phyloP scores from a whole-genome alignment of 2,329 filamentous ascomycete genomes.

The Aureobasidium lini region DNA sequence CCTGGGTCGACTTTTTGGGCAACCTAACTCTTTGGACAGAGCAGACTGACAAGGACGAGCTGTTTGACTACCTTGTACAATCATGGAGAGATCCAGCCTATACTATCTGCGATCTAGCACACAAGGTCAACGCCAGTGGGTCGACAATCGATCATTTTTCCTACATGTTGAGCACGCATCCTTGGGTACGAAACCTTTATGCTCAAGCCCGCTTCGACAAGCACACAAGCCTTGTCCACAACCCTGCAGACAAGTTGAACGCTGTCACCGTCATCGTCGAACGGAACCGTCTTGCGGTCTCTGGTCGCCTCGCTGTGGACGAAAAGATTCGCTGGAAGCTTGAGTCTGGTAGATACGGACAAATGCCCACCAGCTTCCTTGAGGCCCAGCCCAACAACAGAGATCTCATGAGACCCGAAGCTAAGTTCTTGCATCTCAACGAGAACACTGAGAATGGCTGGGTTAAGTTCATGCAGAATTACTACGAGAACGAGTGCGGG shows the following conservation, averaged over 20 bases:
- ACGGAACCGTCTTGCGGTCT: background rate
- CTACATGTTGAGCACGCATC: background rate
- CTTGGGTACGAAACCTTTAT: background rate
- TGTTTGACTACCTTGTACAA: background rate
- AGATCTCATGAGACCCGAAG: background rate
- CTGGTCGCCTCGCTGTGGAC: background rate
- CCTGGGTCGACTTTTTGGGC: background rate
- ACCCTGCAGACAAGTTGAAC: background rate
- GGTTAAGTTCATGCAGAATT: background rate
- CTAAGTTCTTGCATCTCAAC: background rate
- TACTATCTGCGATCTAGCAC: background rate
- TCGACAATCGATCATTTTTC: background rate
- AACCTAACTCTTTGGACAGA: background rate
- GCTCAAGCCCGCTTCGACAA: background rate
- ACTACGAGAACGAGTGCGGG: background rate
- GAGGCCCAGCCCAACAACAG: background rate
- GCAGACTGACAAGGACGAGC: background rate
- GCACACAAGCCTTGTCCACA: background rate
- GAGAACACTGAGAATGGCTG: background rate
- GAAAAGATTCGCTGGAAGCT: slow-evolving; percentile 5
- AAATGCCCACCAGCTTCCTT: background rate
- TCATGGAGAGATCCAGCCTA: background rate
- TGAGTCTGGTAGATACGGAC: slow-evolving; percentile 6
- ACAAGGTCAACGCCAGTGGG: background rate
- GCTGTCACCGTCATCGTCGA: background rate